Conservation (phyloP, 192 early-diverging fungal genomes). For the Podila epigama region DNA sequence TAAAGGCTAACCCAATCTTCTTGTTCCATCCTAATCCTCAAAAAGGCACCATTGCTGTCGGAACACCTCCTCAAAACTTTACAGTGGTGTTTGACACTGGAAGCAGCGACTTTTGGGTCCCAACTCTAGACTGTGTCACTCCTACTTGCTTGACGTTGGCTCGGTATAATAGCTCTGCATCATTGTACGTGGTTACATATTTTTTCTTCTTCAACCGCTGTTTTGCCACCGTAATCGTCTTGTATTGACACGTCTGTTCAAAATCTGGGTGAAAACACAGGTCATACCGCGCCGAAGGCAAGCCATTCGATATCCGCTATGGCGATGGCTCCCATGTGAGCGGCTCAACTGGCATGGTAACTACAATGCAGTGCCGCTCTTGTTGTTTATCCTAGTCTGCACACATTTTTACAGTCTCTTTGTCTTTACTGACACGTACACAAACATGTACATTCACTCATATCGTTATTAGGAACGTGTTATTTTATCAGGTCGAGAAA, state of each 20-base stretch:
- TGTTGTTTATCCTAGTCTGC: background rate
- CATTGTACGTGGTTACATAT: constrained; percentile 12
- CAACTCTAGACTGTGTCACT: constrained; percentile 14
- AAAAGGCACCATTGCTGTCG: constrained; percentile 27
- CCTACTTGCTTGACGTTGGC: constrained; percentile 14
- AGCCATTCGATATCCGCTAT: constrained; percentile 28
- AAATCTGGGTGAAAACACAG: background rate
- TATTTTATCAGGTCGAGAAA: background rate
- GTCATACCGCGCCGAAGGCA: constrained; percentile 16
- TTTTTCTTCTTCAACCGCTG: too few relatives aligned
- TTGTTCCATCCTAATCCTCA: background rate
- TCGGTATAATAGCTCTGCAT: constrained; percentile 20
- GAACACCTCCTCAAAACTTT: constrained; percentile 37
- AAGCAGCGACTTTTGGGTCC: constrained; percentile 47
- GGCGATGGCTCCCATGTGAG: constrained; percentile 38
- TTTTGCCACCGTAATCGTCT: too few relatives aligned
- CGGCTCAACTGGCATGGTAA: constrained; percentile 28
- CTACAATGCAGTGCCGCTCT: background rate
- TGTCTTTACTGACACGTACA: background rate
- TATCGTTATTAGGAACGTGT: constrained; percentile 12
- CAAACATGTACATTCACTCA: background rate
- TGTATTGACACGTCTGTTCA: too few relatives aligned
- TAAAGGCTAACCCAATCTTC: too few relatives aligned
- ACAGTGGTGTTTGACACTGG: constrained; percentile 42
- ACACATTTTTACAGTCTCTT: background rate